Evolutionary conservation across 192 early-diverging fungal species (phyloP).

Genomic region (Coemansia sp.): DNA sequence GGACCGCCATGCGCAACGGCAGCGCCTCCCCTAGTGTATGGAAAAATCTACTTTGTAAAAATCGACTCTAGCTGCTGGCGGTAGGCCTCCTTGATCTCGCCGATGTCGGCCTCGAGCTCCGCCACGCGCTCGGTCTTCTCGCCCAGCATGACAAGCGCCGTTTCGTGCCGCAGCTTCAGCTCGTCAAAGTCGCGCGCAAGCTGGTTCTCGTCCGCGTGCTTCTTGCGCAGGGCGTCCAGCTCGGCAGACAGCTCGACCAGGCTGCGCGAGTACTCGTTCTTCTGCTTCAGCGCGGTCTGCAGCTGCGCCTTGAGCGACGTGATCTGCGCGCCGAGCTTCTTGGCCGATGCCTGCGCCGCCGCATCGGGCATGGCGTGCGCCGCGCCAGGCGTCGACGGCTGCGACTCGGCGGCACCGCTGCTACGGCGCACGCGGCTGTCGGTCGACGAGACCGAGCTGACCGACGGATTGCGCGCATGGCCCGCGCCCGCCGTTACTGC

Average conservation of each 20-base stretch:
- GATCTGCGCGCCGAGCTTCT: constrained; percentile 44
- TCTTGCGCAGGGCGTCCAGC: constrained; percentile 54
- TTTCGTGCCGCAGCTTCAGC: constrained; percentile 57
- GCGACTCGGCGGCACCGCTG: constrained; percentile 26
- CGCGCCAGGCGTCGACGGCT: neutral
- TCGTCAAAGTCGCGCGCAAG: constrained; percentile 56
- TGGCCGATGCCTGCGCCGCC: constrained; percentile 11
- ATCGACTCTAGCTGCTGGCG: constrained; percentile 61
- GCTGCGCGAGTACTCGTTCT: constrained; percentile 38
- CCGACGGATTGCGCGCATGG: constrained; percentile 27
- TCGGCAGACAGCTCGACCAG: constrained; percentile 67
- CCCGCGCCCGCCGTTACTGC: too few species aligned
- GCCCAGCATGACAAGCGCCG: constrained; percentile 83
- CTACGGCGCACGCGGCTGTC: constrained; percentile 33
- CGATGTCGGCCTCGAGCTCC: constrained; percentile 73
- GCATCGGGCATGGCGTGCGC: neutral
- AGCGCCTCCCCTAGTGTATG: neutral
- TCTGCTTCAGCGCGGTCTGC: constrained; percentile 39
- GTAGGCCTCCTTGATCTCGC: constrained; percentile 78
- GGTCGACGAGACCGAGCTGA: constrained; percentile 31
- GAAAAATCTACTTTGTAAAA: constrained; percentile 48
- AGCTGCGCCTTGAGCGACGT: constrained; percentile 50
- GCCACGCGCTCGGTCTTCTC: constrained; percentile 84
- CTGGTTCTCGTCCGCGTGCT: constrained; percentile 15
- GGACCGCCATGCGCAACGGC: neutral